Evolutionary conservation across 2,329 filamentous ascomycete species (phyloP).

Genomic region (Sporothrix globosa): DNA sequence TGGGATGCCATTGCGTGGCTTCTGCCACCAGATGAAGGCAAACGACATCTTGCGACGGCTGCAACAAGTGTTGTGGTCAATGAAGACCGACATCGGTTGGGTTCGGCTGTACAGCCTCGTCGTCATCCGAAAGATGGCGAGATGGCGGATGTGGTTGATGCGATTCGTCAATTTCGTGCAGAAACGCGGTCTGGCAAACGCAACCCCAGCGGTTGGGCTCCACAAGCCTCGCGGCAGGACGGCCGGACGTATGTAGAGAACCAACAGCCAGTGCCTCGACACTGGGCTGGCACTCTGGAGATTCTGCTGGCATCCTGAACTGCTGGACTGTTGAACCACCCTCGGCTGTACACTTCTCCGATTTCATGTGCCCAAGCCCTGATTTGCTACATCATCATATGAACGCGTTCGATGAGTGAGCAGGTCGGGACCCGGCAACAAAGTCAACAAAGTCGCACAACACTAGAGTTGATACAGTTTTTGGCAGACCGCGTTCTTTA

Average conservation of each 20-base stretch:
- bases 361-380: no score
- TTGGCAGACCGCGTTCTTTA: not conserved
- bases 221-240: not conserved
- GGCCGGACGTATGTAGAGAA: not conserved
- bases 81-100: not conserved
- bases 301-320: conserved; percentile 31
- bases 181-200: conserved; percentile 42
- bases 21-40: not conserved
- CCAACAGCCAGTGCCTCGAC: conserved; percentile 40
- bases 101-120: not conserved
- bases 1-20: conserved; percentile 55
- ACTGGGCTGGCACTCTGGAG: conserved; percentile 48
- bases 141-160: conserved; percentile 52
- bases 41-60: not conserved
- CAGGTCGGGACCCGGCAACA: no score
- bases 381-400: no score
- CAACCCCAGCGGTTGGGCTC: not conserved
- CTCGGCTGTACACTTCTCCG: no score
- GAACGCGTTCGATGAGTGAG: no score
- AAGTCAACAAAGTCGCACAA: not conserved
- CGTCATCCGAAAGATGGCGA: conserved; percentile 14
- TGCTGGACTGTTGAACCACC: no score
- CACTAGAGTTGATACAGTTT: not conserved
- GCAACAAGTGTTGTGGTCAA: not conserved
- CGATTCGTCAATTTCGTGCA: conserved; percentile 48